Evolutionary conservation across 2,329 filamentous ascomycete species (phyloP).

Genomic region (Domatiomyces catenatus): DNA sequence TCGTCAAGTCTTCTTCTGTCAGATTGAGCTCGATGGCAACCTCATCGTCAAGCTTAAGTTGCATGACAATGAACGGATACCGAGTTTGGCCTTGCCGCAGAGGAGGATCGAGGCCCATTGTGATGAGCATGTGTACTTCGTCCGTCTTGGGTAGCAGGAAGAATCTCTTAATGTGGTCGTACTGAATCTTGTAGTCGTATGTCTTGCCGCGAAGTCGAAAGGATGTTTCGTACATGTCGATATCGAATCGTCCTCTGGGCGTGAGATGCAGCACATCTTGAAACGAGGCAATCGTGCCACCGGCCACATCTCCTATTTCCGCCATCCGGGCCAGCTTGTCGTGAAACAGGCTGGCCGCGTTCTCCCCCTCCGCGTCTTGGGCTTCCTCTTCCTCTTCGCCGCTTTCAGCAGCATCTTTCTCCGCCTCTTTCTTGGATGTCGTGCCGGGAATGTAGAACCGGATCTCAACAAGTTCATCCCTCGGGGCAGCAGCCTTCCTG

Average conservation of each 20-base stretch:
- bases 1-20: conserved; percentile 51
- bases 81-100: conserved; percentile 92
- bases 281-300: conserved; percentile 95
- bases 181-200: conserved; percentile 99
- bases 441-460: conserved; percentile 95
- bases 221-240: conserved; percentile 97
- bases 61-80: conserved; percentile 98
- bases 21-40: conserved; percentile 94
- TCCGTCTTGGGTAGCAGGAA: conserved; percentile 98
- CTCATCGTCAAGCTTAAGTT: conserved; percentile 95
- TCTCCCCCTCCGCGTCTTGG: conserved; percentile 61
- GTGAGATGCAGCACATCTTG: conserved; percentile 93
- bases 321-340: conserved; percentile 97
- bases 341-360: conserved; percentile 93
- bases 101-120: conserved; percentile 84
- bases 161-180: conserved; percentile 95
- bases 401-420: conserved; percentile 43
- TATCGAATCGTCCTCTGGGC: conserved; percentile 96
- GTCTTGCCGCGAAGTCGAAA: conserved; percentile 97
- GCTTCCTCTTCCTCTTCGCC: conserved; percentile 47
- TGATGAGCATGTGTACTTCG: conserved; percentile 87
- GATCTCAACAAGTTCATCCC: conserved; percentile 94
- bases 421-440: conserved; percentile 54
- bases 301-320: conserved; percentile 97
- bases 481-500: conserved; percentile 75